Base-by-base conservation (phyloP, 345 rosid genomes). In the Populus nigra region DNA sequence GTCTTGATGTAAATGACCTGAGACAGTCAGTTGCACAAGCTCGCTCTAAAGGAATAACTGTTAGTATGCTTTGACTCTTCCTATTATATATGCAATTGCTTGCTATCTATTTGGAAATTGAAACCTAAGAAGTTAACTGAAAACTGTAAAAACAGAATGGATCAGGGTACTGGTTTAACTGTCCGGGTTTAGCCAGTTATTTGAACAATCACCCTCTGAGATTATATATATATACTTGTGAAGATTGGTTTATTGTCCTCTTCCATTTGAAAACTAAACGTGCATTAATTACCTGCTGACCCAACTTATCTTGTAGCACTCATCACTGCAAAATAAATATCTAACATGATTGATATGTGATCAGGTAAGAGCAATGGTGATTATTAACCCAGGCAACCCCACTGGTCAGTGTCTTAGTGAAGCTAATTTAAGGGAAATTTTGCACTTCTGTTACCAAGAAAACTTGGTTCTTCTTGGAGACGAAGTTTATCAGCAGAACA, bases 351-450 rank as follows among this genome's bases (percentile, higher is more conserved):
- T 63, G 68, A 57, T 39, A 55, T 71, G 22, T 85, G 76, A 72
- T 50, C 89, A 96, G 99, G 93, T 92, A 67, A 88, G 89, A 86
- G 99, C 99, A 50, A 93, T 96, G 99, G 99, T 96, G 77, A 93
- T 96, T 77, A 96, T 96, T 70, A 96, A 96, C 88, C 99, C 99
- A 4, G 99, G 98, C n/a, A 96, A 96, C 84, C 99, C 99, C 47
- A 96, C 99, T 43, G 99, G 99, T n/a, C 94, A 90, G 84, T 96
- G 99, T 81, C 93, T 96, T 55, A 96, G 99, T 73, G 94, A 81
- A 89, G 89, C 96, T 76, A 96, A 96, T 82, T 82, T 96, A 71
- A 88, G 88, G 85, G 98, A 93, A 88, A 93, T 93, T 76, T 73
- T 96, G 82, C 80, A 23, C 75, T 96, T 87, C 83, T 96, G 99